These are phyloP conservation scores for Trichosporon sp. DNA, from an alignment of 1,284 basidiomycete species.

Conservation along the genomic window DNA sequence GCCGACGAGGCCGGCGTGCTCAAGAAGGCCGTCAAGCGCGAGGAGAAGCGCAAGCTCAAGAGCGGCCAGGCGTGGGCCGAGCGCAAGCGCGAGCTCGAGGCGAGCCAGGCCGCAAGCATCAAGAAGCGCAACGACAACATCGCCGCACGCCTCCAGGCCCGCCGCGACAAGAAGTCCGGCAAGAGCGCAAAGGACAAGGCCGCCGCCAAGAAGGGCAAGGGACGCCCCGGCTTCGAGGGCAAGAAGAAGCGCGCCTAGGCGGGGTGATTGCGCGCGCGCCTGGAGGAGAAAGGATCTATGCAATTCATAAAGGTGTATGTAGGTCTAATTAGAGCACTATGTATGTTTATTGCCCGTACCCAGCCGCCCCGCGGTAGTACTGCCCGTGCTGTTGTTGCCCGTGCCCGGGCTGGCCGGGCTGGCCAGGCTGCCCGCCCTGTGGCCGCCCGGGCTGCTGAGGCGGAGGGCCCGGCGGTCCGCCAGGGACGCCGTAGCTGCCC, in stretches of 20 bases:
- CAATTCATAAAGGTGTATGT: constrained; percentile 7
- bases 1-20: constrained; percentile 72
- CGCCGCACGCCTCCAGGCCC: constrained; percentile 69
- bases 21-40: constrained; percentile 84
- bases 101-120: constrained; percentile 71
- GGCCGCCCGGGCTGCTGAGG: not conserved
- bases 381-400: not conserved
- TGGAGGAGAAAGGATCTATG: not conserved
- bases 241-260: constrained; percentile 18
- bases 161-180: constrained; percentile 68
- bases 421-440: not conserved
- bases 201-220: constrained; percentile 21
- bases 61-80: constrained; percentile 79
- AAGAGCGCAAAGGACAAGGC: constrained; percentile 53
- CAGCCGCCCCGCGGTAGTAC: not conserved
- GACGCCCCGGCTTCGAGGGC: constrained; percentile 41
- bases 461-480: not conserved
- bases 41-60: constrained; percentile 80
- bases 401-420: not conserved
- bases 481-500: not conserved
- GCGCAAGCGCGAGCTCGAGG: constrained; percentile 68
- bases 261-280: not conserved
- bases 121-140: constrained; percentile 88
- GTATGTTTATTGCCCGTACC: constrained; percentile 5
- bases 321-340: constrained; percentile 4